Evolutionary conservation across 164 flowering plant species (phyloP).

Genomic region (Platanus orientalis): DNA sequence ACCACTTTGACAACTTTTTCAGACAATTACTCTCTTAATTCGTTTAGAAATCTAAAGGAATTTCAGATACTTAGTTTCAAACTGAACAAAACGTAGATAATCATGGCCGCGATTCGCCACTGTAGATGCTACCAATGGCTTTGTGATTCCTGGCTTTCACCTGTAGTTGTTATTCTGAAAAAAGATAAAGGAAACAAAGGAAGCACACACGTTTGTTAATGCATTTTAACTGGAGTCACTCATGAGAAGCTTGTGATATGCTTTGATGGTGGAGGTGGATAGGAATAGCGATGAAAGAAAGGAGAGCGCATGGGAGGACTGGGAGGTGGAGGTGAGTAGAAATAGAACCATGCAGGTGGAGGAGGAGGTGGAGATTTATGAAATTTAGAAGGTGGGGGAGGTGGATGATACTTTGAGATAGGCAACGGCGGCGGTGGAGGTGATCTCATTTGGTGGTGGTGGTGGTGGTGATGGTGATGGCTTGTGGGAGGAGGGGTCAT

Average conservation of each 20-base stretch:
- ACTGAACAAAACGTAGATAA: no score
- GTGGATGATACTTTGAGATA: not conserved
- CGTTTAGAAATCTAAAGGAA: no score
- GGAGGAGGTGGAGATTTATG: conserved; percentile 7
- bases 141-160: no score
- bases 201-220: no score
- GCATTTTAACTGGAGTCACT: no score
- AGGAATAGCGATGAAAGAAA: not conserved
- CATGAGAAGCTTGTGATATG: not conserved
- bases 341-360: conserved; percentile 14
- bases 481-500: not conserved
- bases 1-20: no score
- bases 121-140: no score
- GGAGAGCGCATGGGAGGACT: conserved; percentile 7
- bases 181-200: no score
- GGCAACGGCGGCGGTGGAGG: not conserved
- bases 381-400: not conserved
- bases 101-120: no score
- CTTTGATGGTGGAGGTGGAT: not conserved
- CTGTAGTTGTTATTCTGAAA: no score
- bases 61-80: no score
- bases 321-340: conserved; percentile 18
- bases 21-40: no score
- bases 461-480: not conserved
- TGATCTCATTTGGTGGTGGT: not conserved